phyloP scores from a whole-genome alignment of 192 early-diverging fungal genomes.

The Mycoemilia scoparia region DNA sequence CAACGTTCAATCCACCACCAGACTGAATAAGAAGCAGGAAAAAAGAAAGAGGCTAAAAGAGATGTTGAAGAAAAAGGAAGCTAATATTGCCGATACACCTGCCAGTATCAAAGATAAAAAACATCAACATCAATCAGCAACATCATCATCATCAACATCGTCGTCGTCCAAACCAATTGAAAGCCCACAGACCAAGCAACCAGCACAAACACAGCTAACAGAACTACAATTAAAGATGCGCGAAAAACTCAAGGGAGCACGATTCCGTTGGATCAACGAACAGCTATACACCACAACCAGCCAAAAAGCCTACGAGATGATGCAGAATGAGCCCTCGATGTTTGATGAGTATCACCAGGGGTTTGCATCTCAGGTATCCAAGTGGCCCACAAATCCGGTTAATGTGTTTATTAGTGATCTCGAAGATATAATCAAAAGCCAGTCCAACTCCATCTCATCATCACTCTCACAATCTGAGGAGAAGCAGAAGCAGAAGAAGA shows the following conservation, averaged over 20 bases:
- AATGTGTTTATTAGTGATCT: slow-evolving; percentile 63
- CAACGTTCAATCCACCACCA: too few relatives aligned
- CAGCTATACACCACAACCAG: slow-evolving; percentile 77
- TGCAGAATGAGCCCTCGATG: slow-evolving; percentile 66
- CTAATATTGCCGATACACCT: too few relatives aligned
- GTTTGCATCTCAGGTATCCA: slow-evolving; percentile 75
- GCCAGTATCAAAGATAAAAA: too few relatives aligned
- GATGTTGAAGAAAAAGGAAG: too few relatives aligned
- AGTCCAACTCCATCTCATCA: too few relatives aligned
- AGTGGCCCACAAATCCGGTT: slow-evolving; percentile 89
- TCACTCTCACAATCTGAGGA: too few relatives aligned
- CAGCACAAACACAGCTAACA: slow-evolving; percentile 6
- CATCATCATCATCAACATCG: too few relatives aligned
- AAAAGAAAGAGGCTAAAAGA: too few relatives aligned
- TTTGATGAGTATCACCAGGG: slow-evolving; percentile 94
- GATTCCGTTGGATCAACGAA: slow-evolving; percentile 89
- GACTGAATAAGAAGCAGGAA: too few relatives aligned
- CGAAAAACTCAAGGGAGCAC: slow-evolving; percentile 56
- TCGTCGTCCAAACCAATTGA: too few relatives aligned
- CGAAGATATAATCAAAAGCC: slow-evolving; percentile 21
- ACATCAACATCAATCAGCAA: too few relatives aligned
- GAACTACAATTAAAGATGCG: slow-evolving; percentile 35
- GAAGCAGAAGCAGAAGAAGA: too few relatives aligned
- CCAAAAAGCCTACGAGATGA: slow-evolving; percentile 50
- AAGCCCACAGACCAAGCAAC: background rate